phyloP scores from a whole-genome alignment of 2,329 filamentous ascomycete genomes.

The Emericellopsis cladophorae region DNA sequence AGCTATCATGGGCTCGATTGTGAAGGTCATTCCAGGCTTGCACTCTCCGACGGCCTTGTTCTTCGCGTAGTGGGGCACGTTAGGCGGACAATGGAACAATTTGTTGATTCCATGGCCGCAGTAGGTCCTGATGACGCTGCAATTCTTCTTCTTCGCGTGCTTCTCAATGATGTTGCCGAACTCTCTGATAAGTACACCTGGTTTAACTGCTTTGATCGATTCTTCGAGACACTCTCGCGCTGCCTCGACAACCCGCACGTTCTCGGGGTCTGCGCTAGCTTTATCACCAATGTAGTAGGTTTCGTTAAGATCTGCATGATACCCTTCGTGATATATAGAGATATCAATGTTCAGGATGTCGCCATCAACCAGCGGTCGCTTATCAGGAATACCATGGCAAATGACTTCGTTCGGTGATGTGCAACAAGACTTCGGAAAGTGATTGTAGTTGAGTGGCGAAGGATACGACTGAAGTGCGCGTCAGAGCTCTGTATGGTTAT shows the following conservation, averaged over 20 bases:
- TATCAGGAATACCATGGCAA: slow-evolving; percentile 95
- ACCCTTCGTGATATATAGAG: slow-evolving; percentile 85
- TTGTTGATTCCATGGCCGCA: slow-evolving; percentile 93
- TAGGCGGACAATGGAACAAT: slow-evolving; percentile 86
- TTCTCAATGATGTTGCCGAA: slow-evolving; percentile 95
- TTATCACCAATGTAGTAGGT: slow-evolving; percentile 96
- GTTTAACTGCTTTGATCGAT: slow-evolving; percentile 84
- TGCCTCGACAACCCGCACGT: slow-evolving; percentile 82
- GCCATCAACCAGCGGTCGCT: slow-evolving; percentile 74
- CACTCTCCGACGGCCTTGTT: slow-evolving; percentile 94
- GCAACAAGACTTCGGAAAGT: slow-evolving; percentile 96
- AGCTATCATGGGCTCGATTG: slow-evolving; percentile 97
- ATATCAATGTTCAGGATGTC: slow-evolving; percentile 98
- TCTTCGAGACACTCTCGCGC: slow-evolving; percentile 82
- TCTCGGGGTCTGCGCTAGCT: slow-evolving; percentile 70
- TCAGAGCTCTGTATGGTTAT: slow-evolving; percentile 18
- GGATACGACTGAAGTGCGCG: slow-evolving; percentile 66
- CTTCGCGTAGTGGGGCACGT: slow-evolving; percentile 94
- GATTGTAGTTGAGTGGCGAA: slow-evolving; percentile 86
- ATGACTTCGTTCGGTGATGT: slow-evolving; percentile 96
- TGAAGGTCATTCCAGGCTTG: slow-evolving; percentile 96
- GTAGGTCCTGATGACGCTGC: slow-evolving; percentile 90
- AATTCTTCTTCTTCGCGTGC: slow-evolving; percentile 72
- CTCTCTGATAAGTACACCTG: slow-evolving; percentile 82
- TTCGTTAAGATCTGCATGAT: slow-evolving; percentile 94